These are phyloP conservation scores for Toxoplasma gondii DNA, from an alignment of 169 alveolate species.

Conservation along the genomic window DNA sequence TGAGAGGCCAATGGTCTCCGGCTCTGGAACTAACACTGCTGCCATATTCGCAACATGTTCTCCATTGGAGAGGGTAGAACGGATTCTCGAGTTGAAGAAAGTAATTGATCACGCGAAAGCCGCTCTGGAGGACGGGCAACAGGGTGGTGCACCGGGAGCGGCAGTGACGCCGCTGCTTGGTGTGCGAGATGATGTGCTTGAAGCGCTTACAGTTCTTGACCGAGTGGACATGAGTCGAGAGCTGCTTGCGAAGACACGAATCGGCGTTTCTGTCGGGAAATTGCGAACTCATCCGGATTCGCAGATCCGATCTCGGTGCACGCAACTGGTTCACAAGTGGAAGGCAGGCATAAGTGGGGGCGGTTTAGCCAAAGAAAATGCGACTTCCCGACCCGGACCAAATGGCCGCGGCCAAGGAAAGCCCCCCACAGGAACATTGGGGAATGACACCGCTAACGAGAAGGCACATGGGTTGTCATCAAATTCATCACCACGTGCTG, in stretches of 20 bases:
- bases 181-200: background rate
- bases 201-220: background rate
- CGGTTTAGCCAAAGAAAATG: background rate
- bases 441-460: background rate
- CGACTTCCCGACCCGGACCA: background rate
- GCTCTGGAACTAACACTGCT: background rate
- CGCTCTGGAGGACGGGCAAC: background rate
- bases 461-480: background rate
- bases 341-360: constrained; percentile 16
- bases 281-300: constrained; percentile 41
- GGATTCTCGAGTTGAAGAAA: constrained; percentile 30
- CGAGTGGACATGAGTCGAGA: constrained; percentile 19
- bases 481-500: background rate
- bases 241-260: constrained; percentile 44
- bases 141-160: background rate
- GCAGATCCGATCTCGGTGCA: background rate
- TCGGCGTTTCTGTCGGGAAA: constrained; percentile 59
- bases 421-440: background rate
- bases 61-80: background rate
- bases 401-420: background rate
- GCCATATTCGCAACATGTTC: constrained; percentile 2
- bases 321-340: constrained; percentile 49
- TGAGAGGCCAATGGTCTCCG: background rate
- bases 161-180: background rate
- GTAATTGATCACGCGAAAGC: background rate